phyloP scores from a whole-genome alignment of 1,284 basidiomycete species.

The Trichosporon sp. region DNA sequence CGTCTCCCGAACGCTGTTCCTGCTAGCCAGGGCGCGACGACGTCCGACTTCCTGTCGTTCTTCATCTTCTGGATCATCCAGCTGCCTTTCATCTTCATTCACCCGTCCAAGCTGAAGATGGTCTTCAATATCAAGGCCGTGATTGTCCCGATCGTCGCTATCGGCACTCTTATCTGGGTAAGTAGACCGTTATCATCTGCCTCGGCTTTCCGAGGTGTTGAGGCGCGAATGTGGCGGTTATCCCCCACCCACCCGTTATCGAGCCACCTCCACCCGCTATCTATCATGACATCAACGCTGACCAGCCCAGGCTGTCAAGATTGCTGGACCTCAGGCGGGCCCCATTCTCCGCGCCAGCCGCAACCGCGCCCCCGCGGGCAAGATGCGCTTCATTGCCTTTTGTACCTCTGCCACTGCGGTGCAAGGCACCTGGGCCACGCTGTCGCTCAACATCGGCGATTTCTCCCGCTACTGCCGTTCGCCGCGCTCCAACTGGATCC shows the following conservation, averaged over 20 bases:
- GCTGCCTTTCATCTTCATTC: slow-evolving; percentile 64
- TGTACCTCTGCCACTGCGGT: slow-evolving; percentile 34
- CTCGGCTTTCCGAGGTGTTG: background rate
- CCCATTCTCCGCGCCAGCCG: slow-evolving; percentile 10
- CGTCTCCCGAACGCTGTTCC: slow-evolving; percentile 61
- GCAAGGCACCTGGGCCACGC: slow-evolving; percentile 38
- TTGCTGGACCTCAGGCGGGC: slow-evolving; percentile 29
- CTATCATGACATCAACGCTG: background rate
- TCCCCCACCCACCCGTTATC: too few species aligned
- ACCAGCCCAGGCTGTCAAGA: slow-evolving; percentile 9
- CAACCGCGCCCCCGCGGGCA: slow-evolving; percentile 26
- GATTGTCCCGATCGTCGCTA: slow-evolving; percentile 60
- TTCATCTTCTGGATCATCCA: slow-evolving; percentile 64
- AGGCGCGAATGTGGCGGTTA: background rate
- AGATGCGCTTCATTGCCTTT: slow-evolving; percentile 34
- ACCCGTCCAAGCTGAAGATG: slow-evolving; percentile 66
- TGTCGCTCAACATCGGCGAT: slow-evolving; percentile 68
- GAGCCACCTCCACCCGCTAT: background rate
- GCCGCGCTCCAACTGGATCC: slow-evolving; percentile 52
- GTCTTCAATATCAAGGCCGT: slow-evolving; percentile 64
- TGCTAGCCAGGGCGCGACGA: slow-evolving; percentile 59
- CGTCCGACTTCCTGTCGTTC: slow-evolving; percentile 58
- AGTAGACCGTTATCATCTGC: slow-evolving; percentile 50
- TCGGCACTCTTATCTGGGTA: slow-evolving; percentile 67
- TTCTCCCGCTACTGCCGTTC: slow-evolving; percentile 48